Conservation (phyloP, 306 rosid species). For the Castanospermum australe region DNA sequence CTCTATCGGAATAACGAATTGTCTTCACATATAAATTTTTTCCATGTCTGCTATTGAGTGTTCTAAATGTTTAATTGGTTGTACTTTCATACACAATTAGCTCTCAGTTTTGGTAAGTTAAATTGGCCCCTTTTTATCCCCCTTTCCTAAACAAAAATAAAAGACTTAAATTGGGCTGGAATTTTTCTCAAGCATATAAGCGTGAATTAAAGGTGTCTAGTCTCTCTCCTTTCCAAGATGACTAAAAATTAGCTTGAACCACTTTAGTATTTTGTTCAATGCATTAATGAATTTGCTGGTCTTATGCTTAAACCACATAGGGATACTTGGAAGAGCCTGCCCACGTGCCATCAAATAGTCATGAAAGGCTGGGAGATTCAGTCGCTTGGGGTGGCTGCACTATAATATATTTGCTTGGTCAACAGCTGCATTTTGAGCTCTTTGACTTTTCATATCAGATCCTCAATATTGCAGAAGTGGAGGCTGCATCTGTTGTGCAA, state of each 20-base stretch:
- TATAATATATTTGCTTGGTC: slow-evolving; percentile 92
- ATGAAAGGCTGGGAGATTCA: slow-evolving; percentile 88
- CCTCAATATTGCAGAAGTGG: slow-evolving; percentile 94
- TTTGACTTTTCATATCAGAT: slow-evolving; percentile 95
- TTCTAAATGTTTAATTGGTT: not conserved
- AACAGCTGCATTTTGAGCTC: slow-evolving; percentile 95
- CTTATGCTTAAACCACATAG: slow-evolving; percentile 44
- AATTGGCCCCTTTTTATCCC: not conserved
- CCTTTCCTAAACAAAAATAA: not conserved
- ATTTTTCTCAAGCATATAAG: not conserved
- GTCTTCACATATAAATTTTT: slow-evolving; percentile 4
- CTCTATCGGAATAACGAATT: not conserved
- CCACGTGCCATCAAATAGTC: slow-evolving; percentile 62
- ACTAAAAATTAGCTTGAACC: not conserved
- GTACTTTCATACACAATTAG: not conserved
- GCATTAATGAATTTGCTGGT: slow-evolving; percentile 13
- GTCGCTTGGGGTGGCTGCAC: slow-evolving; percentile 99
- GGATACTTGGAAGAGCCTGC: slow-evolving; percentile 86
- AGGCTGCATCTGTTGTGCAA: slow-evolving; percentile 57
- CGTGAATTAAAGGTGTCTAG: not conserved
- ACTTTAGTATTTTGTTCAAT: slow-evolving; percentile 3
- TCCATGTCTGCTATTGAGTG: not conserved
- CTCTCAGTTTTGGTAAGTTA: not conserved
- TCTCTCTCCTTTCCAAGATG: not conserved
- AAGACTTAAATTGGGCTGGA: too few relatives aligned